A percentile compares a stretch with the other conserved stretches of the same genome.
Evolutionary conservation across 2,329 filamentous ascomycete species (phyloP).

Genomic region (Talaromyces sp.): DNA sequence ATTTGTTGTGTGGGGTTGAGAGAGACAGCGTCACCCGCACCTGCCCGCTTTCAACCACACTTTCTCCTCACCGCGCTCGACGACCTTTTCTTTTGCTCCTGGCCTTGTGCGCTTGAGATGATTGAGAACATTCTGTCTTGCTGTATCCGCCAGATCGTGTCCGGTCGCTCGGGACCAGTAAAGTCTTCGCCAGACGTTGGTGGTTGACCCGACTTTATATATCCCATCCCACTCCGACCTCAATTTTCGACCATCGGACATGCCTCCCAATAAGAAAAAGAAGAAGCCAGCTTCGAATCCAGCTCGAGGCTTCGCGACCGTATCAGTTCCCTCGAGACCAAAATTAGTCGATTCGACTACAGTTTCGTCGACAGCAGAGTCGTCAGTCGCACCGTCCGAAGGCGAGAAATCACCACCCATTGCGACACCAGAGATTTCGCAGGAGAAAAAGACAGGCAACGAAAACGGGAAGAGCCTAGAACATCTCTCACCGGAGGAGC

Average conservation of each 20-base stretch:
- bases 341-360: constrained; percentile 45
- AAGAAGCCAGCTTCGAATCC: constrained; percentile 85
- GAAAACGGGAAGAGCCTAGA: constrained; percentile 34
- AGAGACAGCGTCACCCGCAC: constrained; percentile 16
- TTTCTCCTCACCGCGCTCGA: not conserved
- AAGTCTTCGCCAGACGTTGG: not conserved
- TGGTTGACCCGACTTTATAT: not conserved
- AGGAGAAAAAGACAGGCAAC: constrained; percentile 8
- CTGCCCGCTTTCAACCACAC: constrained; percentile 12
- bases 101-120: not conserved
- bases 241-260: constrained; percentile 26
- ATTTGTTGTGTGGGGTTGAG: constrained; percentile 17
- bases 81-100: not conserved
- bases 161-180: not conserved
- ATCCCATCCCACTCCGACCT: not conserved
- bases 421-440: constrained; percentile 13
- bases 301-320: constrained; percentile 87
- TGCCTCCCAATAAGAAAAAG: constrained; percentile 76
- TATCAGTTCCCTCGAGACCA: constrained; percentile 78
- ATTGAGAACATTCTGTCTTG: not conserved
- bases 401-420: constrained; percentile 16
- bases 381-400: constrained; percentile 23
- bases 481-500: constrained; percentile 73
- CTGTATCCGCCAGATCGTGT: not conserved
- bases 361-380: constrained; percentile 21